Evolutionary conservation across 2,329 filamentous ascomycete species (phyloP).

Genomic region (Drechmeria coniospora): DNA sequence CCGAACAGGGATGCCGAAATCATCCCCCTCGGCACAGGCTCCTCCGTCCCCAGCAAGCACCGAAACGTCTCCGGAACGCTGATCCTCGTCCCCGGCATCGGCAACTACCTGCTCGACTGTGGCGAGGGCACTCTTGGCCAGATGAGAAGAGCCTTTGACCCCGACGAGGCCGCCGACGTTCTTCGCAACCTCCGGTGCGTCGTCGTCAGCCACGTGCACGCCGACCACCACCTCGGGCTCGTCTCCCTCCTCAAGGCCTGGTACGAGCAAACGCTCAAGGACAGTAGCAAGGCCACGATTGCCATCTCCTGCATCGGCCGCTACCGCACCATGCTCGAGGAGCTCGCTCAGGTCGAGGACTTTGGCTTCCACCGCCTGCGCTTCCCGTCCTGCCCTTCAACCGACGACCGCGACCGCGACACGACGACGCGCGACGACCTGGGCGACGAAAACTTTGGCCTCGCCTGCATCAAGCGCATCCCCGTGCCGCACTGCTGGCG

Average conservation of each 20-base stretch:
- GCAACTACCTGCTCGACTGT: slow-evolving; percentile 82
- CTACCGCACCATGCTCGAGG: slow-evolving; percentile 63
- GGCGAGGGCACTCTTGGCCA: slow-evolving; percentile 90
- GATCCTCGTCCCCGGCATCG: slow-evolving; percentile 65
- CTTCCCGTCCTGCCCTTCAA: slow-evolving; percentile 15
- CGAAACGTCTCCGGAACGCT: slow-evolving; percentile 88
- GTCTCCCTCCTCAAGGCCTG: slow-evolving; percentile 70
- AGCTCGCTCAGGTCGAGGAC: slow-evolving; percentile 67
- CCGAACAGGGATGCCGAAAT: slow-evolving; percentile 67
- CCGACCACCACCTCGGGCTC: slow-evolving; percentile 86
- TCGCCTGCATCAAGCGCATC: slow-evolving; percentile 52
- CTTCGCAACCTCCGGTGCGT: slow-evolving; percentile 67
- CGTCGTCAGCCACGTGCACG: slow-evolving; percentile 91
- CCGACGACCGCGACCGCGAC: slow-evolving; percentile 10
- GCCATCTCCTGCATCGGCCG: slow-evolving; percentile 52
- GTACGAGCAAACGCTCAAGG: slow-evolving; percentile 37
- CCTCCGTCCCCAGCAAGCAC: slow-evolving; percentile 78
- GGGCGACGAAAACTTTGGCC: slow-evolving; percentile 37
- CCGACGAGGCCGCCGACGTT: slow-evolving; percentile 49
- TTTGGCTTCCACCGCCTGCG: slow-evolving; percentile 46
- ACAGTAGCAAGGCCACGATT: slow-evolving; percentile 29
- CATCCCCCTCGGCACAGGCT: slow-evolving; percentile 80
- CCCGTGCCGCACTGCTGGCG: slow-evolving; percentile 65
- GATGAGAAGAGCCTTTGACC: slow-evolving; percentile 56
- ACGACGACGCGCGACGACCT: slow-evolving; percentile 19